Base-by-base conservation (phyloP, 2,329 filamentous ascomycete genomes). In the Xylaria polymorpha region DNA sequence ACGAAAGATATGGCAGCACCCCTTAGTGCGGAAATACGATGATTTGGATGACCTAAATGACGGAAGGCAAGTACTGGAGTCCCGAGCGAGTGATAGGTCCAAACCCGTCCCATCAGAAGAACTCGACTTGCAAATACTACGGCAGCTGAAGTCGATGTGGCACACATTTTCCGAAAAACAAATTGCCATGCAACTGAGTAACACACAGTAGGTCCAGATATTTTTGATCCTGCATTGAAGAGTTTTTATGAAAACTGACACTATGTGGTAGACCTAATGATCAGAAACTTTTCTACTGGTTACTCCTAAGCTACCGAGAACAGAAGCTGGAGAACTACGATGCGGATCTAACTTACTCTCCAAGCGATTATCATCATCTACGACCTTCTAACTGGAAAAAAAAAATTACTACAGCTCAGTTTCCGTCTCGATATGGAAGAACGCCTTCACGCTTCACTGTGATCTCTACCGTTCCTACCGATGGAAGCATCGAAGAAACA, bases 281-380 rank as follows among this genome's bases (percentile, higher is more conserved):
- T 64, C 94, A 98, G 78, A 97, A 97, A 77, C 87, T 95, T 73
- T 98, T 98, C 80, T 99, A 98, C 80, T 92, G 90, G 80, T 87
- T 97, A 22, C 86, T 99, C 8, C 82, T 91, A 72, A 92, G 91
- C 79, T 97, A 97, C 79, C 88, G 93, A 53, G 90, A 97, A 72
- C 90, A 93, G 71, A 91, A 96, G 74, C 81, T 97, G 1, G 94
- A 98, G 78, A 93, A 97, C 77, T 98, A 96, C 77, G 91, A 91
- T 68, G 90, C 90, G 37, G 88, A 92, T 25, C 83, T 98, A 64
- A 88, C 88, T n/a, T 92, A 96, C 77, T 97, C 95, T 0, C 87
- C 91, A 65, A 97, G 94, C 80, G 95, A 98, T 77, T 96, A 97
- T 75, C 95, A 98, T 76, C 94, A 97, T 76, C 87, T 92, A 44